Percentiles rank a stretch among this genome's conserved stretches.
These are phyloP conservation scores for Linum usitatissimum DNA, from an alignment of 345 rosid genomes.

Conservation along the genomic window DNA sequence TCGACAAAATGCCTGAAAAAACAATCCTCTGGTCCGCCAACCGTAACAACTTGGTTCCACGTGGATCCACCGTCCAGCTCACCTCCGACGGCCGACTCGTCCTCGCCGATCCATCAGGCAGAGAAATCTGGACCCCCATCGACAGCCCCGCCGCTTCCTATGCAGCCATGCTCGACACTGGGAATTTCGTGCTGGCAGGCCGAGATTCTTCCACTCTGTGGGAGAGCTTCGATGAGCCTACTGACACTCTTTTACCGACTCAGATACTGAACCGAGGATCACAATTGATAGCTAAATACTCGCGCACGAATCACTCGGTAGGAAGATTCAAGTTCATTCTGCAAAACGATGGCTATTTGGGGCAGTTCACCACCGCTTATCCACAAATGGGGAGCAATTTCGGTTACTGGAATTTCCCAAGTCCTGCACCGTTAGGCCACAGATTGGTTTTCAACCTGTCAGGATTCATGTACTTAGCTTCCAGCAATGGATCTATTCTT, in stretches of 20 bases:
- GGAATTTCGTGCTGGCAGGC: neutral
- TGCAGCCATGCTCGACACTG: neutral
- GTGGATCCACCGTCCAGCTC: slow-evolving; percentile 33
- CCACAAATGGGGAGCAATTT: neutral
- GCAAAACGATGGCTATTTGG: neutral
- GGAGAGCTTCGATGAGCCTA: neutral
- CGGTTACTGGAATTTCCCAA: neutral
- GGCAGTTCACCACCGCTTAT: neutral
- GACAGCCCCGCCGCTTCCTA: neutral
- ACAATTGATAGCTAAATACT: neutral
- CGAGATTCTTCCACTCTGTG: neutral
- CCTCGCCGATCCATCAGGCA: slow-evolving; percentile 27
- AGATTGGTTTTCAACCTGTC: neutral
- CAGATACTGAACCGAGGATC: neutral
- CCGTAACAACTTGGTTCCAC: slow-evolving; percentile 13
- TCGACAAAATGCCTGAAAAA: slow-evolving; percentile 29
- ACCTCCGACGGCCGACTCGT: slow-evolving; percentile 25
- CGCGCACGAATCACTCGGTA: neutral
- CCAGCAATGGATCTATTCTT: neutral
- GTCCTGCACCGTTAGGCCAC: neutral
- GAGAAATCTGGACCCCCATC: slow-evolving; percentile 20
- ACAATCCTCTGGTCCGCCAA: slow-evolving; percentile 48
- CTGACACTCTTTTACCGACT: neutral
- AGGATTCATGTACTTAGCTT: neutral
- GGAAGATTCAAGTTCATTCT: slow-evolving; percentile 1